Evolutionary conservation across 805 yeast species (phyloP), one percentile per base, ranked within the genome.

Genomic region (Starmerella etchellsii): DNA sequence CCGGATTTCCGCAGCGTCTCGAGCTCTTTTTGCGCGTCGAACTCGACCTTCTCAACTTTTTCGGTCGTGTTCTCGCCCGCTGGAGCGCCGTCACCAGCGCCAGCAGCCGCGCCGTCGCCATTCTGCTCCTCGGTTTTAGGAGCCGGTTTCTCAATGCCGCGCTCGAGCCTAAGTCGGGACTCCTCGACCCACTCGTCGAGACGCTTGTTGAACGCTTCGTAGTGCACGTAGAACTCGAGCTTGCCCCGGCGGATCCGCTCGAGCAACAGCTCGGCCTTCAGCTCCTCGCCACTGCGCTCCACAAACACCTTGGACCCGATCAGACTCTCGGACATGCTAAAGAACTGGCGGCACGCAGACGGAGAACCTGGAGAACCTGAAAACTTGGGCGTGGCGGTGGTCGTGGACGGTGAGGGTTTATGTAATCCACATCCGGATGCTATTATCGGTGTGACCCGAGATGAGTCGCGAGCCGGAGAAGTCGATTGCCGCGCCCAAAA

Each of bases 1-100:
- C 98, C 98, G n/a, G 93, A 70, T 0, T 95, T 85, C 51, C 97
- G 70, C 41, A 91, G 68, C 57, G 82, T 83, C 57, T 88, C 84
- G 50, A 91, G 80, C 60, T 91, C 98, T 51, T 84, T 94, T 54
- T 85, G 95, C 42, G 95, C 67, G 28, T 81, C 76, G 32, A 81
- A 71, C 59, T 85, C 95, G 5, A 85, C 94, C 55, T 81, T 67
- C 52, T 82, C 95, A 49, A 84, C 67, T 60, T 83, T 95, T 2
- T 69, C 74, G 36, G 50, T 53, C n/a, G n/a, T n/a, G n/a, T n/a
- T n/a, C n/a, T n/a, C n/a, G n/a, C n/a, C n/a, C n/a, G n/a, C n/a
- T n/a, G n/a, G n/a, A n/a, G n/a, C n/a, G 27, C 44, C 49, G 2
- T 53, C 44, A 46, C 57, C 28, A 59, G 62, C 27, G n/a, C 42